Conservation (phyloP, 352 stramenopile species). For the Phytophthora fragariaefolia region DNA sequence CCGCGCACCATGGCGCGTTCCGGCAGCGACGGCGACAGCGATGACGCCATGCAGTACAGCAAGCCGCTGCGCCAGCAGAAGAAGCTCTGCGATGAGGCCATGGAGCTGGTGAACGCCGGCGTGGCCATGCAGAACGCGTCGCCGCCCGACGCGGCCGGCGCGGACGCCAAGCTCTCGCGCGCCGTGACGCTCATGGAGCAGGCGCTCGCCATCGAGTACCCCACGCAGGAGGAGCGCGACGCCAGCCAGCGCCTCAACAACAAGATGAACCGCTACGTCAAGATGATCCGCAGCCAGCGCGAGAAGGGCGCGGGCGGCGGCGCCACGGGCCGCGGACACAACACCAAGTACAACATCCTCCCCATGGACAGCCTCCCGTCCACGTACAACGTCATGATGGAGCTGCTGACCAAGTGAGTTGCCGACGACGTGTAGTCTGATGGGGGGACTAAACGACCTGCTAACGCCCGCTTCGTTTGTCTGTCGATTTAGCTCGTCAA, state of each 20-base stretch:
- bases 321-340: slow-evolving; percentile 33
- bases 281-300: slow-evolving; percentile 87
- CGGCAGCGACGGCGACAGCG: slow-evolving; percentile 61
- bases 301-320: slow-evolving; percentile 53
- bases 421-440: background rate
- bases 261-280: slow-evolving; percentile 90
- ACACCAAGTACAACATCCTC: slow-evolving; percentile 79
- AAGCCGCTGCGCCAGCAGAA: slow-evolving; percentile 75
- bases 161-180: slow-evolving; percentile 71
- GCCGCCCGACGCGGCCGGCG: slow-evolving; percentile 54
- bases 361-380: slow-evolving; percentile 67
- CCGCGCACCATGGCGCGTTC: slow-evolving; percentile 52
- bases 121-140: slow-evolving; percentile 80
- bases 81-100: slow-evolving; percentile 80
- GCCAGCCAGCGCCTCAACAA: slow-evolving; percentile 74
- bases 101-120: slow-evolving; percentile 83
- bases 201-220: slow-evolving; percentile 80
- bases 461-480: slow-evolving; percentile 16
- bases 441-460: background rate
- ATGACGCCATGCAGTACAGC: slow-evolving; percentile 66
- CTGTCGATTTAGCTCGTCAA: slow-evolving; percentile 46
- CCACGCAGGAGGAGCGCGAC: slow-evolving; percentile 73
- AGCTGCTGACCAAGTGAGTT: slow-evolving; percentile 61
- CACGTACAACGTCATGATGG: slow-evolving; percentile 68
- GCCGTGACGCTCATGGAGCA: slow-evolving; percentile 81